A percentile compares a stretch with the other conserved stretches of the same genome.
Evolutionary conservation across 306 rosid species (phyloP).

Genomic region (Dryas drummondii): DNA sequence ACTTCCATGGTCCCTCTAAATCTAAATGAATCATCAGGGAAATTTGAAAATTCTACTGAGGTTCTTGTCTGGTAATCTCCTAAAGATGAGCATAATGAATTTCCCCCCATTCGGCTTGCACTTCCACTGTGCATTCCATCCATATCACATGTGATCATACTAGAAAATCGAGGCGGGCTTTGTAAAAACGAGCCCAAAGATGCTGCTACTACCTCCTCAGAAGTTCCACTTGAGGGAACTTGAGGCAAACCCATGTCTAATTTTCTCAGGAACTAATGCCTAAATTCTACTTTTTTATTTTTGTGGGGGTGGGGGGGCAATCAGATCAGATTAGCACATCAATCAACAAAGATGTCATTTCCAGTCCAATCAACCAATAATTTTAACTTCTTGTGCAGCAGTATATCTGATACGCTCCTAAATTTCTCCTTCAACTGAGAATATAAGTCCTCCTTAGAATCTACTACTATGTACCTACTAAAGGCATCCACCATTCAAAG

Average conservation of each 20-base stretch:
- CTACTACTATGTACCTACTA: conserved; percentile 53
- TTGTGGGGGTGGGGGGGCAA: background rate
- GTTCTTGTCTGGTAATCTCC: conserved; percentile 51
- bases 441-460: conserved; percentile 26
- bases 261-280: conserved; percentile 13
- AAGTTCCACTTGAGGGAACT: conserved; percentile 50
- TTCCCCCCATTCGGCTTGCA: conserved; percentile 35
- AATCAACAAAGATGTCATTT: conserved; percentile 8
- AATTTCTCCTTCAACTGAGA: conserved; percentile 28
- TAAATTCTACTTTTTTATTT: conserved; percentile 17
- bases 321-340: background rate
- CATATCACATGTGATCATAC: conserved; percentile 51
- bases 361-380: conserved; percentile 24
- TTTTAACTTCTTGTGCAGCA: conserved; percentile 20
- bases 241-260: conserved; percentile 87
- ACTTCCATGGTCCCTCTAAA: conserved; percentile 59
- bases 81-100: conserved; percentile 50
- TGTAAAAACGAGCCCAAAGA: conserved; percentile 48
- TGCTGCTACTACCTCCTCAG: conserved; percentile 48
- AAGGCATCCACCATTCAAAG: conserved; percentile 49
- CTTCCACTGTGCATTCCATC: conserved; percentile 42
- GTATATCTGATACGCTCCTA: conserved; percentile 15
- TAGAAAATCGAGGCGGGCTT: conserved; percentile 55
- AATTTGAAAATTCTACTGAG: conserved; percentile 49
- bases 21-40: conserved; percentile 34